Conservation (phyloP, 371 early-diverging fungal species). For the Chytridium lagenaria region DNA sequence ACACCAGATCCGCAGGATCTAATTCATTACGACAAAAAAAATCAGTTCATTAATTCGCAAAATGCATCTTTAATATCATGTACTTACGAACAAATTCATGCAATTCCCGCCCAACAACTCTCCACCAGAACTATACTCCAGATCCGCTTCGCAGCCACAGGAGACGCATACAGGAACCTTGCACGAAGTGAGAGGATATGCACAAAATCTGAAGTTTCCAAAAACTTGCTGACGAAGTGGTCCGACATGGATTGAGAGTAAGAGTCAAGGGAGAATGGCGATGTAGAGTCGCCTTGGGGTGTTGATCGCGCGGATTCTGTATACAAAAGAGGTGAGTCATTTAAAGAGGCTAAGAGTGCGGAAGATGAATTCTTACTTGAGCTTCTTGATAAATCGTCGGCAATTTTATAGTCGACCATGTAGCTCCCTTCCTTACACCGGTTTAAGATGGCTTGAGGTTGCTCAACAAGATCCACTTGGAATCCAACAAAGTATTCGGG, state of each 20-base stretch:
- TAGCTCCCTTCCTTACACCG: conserved; percentile 60
- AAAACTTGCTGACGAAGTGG: conserved; percentile 33
- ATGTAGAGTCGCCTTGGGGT: neutral
- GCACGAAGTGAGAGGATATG: conserved; percentile 70
- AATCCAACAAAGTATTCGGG: conserved; percentile 70
- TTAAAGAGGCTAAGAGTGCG: too few relatives aligned
- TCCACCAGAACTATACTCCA: conserved; percentile 55
- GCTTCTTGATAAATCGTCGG: conserved; percentile 25
- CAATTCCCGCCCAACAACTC: conserved; percentile 63
- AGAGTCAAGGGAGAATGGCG: conserved; percentile 10
- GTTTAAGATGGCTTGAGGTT: conserved; percentile 70
- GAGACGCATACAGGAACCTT: conserved; percentile 65
- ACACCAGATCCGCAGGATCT: conserved; percentile 65
- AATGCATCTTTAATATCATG: too few relatives aligned
- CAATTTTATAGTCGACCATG: conserved; percentile 42
- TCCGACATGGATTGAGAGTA: conserved; percentile 14
- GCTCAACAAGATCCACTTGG: conserved; percentile 70
- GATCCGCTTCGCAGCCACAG: conserved; percentile 41
- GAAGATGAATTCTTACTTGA: neutral
- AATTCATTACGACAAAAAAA: neutral
- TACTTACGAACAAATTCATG: conserved; percentile 61
- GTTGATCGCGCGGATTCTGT: neutral
- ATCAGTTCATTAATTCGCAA: too few relatives aligned
- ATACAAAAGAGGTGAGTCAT: too few relatives aligned
- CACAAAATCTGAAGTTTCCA: conserved; percentile 55